Conservation (phyloP, 306 rosid species). For the Vigna nakashimae region DNA sequence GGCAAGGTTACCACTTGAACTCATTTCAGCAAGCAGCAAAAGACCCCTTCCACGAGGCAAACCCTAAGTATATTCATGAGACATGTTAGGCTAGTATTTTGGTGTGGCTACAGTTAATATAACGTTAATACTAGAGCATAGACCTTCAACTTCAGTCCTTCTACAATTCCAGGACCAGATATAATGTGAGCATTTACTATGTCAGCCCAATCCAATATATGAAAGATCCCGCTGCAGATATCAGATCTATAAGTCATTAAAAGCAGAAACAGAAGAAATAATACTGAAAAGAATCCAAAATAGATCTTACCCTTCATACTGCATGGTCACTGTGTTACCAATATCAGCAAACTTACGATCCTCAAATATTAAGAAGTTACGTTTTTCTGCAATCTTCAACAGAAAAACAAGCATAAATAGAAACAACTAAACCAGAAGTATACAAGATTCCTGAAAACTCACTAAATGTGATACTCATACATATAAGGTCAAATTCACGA, state of each 20-base stretch:
- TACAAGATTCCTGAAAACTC: slow-evolving; percentile 16
- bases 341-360: slow-evolving; percentile 96
- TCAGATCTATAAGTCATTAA: slow-evolving; percentile 35
- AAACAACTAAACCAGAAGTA: slow-evolving; percentile 24
- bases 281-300: slow-evolving; percentile 24
- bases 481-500: slow-evolving; percentile 6
- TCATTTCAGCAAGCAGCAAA: slow-evolving; percentile 94
- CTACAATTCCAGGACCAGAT: slow-evolving; percentile 95
- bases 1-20: slow-evolving; percentile 94
- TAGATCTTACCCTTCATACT: slow-evolving; percentile 81
- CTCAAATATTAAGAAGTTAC: slow-evolving; percentile 90
- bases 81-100: slow-evolving; percentile 31
- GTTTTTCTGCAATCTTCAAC: slow-evolving; percentile 80
- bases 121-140: slow-evolving; percentile 8
- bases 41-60: slow-evolving; percentile 80
- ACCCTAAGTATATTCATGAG: slow-evolving; percentile 58
- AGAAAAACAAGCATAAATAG: slow-evolving; percentile 35
- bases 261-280: slow-evolving; percentile 20
- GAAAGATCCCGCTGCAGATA: slow-evolving; percentile 82
- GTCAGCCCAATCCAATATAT: slow-evolving; percentile 94
- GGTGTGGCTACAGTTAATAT: slow-evolving; percentile 5
- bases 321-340: slow-evolving; percentile 92
- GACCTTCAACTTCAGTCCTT: slow-evolving; percentile 89
- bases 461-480: slow-evolving; percentile 11
- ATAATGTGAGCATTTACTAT: slow-evolving; percentile 93